Evolutionary conservation across 352 stramenopile genomes (phyloP), one percentile per base, ranked within the genome.

Genomic region (Aphanomyces euteiches): DNA sequence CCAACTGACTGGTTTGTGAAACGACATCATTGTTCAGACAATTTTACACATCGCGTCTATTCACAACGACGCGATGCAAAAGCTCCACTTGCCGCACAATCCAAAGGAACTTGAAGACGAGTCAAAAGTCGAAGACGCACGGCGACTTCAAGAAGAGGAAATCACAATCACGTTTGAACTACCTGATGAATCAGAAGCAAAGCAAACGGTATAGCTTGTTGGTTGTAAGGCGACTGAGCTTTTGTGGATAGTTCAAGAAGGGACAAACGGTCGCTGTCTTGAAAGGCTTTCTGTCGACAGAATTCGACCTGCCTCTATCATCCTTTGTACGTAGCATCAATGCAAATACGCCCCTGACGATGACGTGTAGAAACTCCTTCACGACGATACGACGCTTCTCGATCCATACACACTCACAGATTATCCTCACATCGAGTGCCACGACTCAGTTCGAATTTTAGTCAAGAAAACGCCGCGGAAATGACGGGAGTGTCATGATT

Each of bases 141-240:
- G 64, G 8, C 45, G 64, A 36, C 39, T 70, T 1, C 64, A 70
- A 36, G 64, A 70, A 36, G 64, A 70, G 36, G 64, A 64, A 6
- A 70, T 70, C 48, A 47, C 28, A 17, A 70, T 70, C 15, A 56
- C 53, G 10, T 70, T 70, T 70, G 64, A 70, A 37, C 64, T 70
- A 12, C 64, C 64, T n/a, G 64, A 70, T 36, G 43, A 56, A 19
- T 64, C 64, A n/a, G 64, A 70, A 47, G 64, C 47, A 4, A 34
- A 58, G n/a, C 43, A 70, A 70, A 61, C 59, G 64, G 64, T 70
- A 63, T 19, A n/a, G 28, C 28, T 28, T 2, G 28, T 28, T 28
- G 28, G 28, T 28, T 28, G 28, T 28, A 28, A 28, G 28, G 28
- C 28, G 28, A 28, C 28, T 28, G 28, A 28, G 28, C 28, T 28